A percentile compares a stretch with the other conserved stretches of the same genome.
Conservation (phyloP, 345 rosid genomes). For the Brassica carinata region DNA sequence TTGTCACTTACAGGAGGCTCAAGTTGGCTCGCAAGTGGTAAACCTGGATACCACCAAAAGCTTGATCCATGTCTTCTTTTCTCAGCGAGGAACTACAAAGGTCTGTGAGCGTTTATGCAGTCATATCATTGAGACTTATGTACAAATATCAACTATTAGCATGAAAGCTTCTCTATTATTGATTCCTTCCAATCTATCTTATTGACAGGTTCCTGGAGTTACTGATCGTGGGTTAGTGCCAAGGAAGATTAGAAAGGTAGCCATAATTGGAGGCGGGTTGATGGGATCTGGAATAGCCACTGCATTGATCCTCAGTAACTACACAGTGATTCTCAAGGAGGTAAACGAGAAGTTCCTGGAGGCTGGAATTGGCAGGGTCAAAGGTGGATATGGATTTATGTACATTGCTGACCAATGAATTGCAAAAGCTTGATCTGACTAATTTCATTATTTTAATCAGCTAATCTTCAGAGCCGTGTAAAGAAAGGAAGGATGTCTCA, state of each 20-base stretch:
- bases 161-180: neutral
- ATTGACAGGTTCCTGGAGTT: constrained; percentile 76
- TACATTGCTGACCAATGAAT: constrained; percentile 24
- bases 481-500: constrained; percentile 81
- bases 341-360: constrained; percentile 82
- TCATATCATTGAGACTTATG: too few relatives aligned
- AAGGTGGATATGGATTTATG: constrained; percentile 48
- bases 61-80: constrained; percentile 87
- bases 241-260: constrained; percentile 72
- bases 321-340: constrained; percentile 83
- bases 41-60: constrained; percentile 72
- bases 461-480: constrained; percentile 86
- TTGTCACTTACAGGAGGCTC: constrained; percentile 65
- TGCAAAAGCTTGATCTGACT: constrained; percentile 26
- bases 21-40: constrained; percentile 61
- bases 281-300: constrained; percentile 99
- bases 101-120: constrained; percentile 38
- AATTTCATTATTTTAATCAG: constrained; percentile 43
- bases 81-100: constrained; percentile 89
- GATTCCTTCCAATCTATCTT: neutral
- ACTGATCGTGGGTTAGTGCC: constrained; percentile 79
- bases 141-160: neutral
- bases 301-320: constrained; percentile 76
- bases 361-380: constrained; percentile 83
- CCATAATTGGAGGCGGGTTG: constrained; percentile 91